Evolutionary conservation across 2,329 filamentous ascomycete genomes (phyloP).

Genomic region (Magnaporthiopsis rhizophila): DNA sequence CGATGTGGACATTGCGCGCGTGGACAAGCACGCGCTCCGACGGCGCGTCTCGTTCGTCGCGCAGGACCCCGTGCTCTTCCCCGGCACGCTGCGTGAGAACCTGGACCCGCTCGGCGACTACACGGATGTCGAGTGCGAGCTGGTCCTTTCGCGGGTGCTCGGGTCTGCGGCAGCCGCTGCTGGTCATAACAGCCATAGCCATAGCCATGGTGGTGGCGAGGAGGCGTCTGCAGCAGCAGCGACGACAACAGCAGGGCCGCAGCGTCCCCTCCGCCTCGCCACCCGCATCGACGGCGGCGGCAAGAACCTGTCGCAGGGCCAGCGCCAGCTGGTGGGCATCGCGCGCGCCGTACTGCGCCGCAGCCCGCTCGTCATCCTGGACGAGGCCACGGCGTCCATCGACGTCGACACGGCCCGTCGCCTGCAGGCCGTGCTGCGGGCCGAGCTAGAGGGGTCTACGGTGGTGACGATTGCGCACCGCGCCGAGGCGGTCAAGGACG

Average conservation of each 20-base stretch:
- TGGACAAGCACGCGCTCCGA: conserved; percentile 48
- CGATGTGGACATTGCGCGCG: conserved; percentile 38
- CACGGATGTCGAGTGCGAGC: conserved; percentile 40
- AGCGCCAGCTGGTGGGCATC: conserved; percentile 54
- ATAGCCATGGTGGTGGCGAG: too few species aligned
- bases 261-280: conserved; percentile 30
- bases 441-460: conserved; percentile 46
- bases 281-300: conserved; percentile 51
- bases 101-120: conserved; percentile 59
- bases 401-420: conserved; percentile 49
- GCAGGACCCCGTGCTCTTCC: conserved; percentile 55
- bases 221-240: background rate
- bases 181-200: too few species aligned
- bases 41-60: conserved; percentile 55
- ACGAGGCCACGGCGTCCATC: conserved; percentile 58
- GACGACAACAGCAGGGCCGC: conserved; percentile 29
- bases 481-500: conserved; percentile 52
- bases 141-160: conserved; percentile 52
- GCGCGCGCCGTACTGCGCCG: conserved; percentile 51
- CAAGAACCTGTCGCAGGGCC: conserved; percentile 54
- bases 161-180: conserved; percentile 22
- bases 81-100: conserved; percentile 52
- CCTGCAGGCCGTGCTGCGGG: conserved; percentile 49
- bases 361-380: conserved; percentile 54
- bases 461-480: conserved; percentile 62